These are phyloP conservation scores for Sphagnum magellanicum DNA, from an alignment of 228 moss, liverwort and hornwort species.

Conservation along the genomic window DNA sequence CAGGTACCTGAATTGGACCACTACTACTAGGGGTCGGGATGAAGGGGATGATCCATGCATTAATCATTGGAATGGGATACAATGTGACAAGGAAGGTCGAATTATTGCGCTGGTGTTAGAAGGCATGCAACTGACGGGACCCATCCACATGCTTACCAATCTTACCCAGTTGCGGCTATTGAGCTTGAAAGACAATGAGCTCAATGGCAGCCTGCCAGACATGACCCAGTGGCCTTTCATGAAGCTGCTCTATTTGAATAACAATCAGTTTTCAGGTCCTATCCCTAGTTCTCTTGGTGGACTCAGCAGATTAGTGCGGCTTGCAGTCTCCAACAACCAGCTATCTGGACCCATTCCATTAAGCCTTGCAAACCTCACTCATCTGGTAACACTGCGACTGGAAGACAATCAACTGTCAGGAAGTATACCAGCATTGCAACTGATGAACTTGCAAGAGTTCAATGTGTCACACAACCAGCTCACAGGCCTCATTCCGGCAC, in stretches of 20 bases:
- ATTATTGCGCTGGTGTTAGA: constrained; percentile 42
- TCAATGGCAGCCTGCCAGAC: constrained; percentile 53
- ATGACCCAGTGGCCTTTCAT: constrained; percentile 41
- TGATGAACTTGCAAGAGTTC: constrained; percentile 40
- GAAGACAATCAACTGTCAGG: constrained; percentile 44
- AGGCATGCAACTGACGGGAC: constrained; percentile 34
- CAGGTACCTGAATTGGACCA: constrained; percentile 37
- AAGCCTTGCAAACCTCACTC: constrained; percentile 32
- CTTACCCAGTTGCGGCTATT: constrained; percentile 40
- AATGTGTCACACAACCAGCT: constrained; percentile 56
- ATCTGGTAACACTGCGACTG: constrained; percentile 43
- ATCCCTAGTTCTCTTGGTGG: constrained; percentile 25
- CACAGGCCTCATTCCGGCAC: constrained; percentile 36
- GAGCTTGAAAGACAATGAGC: constrained; percentile 42
- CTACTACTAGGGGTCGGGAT: constrained; percentile 10
- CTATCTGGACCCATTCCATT: constrained; percentile 41
- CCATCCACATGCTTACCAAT: constrained; percentile 23
- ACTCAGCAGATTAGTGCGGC: constrained; percentile 29
- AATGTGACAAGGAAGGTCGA: constrained; percentile 28
- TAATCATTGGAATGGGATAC: constrained; percentile 35
- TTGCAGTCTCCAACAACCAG: constrained; percentile 32
- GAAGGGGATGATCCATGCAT: constrained; percentile 23
- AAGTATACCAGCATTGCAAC: constrained; percentile 36
- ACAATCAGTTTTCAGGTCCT: constrained; percentile 45
- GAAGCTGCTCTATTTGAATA: constrained; percentile 44